phyloP scores from a whole-genome alignment of 495 filamentous ascomycete species.

The Lasiosphaeriaceae sp. region DNA sequence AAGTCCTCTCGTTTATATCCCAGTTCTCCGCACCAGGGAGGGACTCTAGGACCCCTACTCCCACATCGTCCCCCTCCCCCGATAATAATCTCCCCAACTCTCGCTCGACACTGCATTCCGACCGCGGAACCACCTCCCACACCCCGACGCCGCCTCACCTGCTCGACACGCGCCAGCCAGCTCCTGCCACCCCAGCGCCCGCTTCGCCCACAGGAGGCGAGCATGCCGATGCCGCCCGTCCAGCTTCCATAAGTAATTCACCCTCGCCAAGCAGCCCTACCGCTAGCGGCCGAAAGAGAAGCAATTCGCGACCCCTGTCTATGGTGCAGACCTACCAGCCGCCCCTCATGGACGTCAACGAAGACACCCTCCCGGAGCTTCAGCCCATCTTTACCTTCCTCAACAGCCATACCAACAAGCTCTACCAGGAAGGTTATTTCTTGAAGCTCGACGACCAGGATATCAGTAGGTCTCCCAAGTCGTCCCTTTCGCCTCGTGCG shows the following conservation, averaged over 20 bases:
- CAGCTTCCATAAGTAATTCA: constrained; percentile 17
- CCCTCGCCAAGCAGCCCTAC: constrained; percentile 17
- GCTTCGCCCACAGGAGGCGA: constrained; percentile 27
- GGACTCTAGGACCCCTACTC: constrained; percentile 37
- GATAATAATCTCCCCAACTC: constrained; percentile 18
- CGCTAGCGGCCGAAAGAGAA: constrained; percentile 20
- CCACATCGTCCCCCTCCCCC: constrained; percentile 32
- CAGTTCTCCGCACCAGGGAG: constrained; percentile 46
- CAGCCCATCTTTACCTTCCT: constrained; percentile 91
- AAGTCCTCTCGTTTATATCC: constrained; percentile 60
- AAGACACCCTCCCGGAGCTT: constrained; percentile 85
- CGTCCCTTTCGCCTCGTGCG: background rate
- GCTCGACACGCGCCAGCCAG: constrained; percentile 16
- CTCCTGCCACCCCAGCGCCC: constrained; percentile 25
- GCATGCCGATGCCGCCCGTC: constrained; percentile 36
- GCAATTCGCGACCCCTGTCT: constrained; percentile 51
- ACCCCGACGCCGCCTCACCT: constrained; percentile 14
- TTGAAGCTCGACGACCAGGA: constrained; percentile 93
- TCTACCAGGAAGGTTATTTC: constrained; percentile 98
- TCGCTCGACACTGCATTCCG: constrained; percentile 31
- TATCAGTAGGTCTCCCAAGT: constrained; percentile 56
- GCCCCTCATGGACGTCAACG: constrained; percentile 75
- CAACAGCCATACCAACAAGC: constrained; percentile 92
- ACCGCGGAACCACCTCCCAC: constrained; percentile 7
- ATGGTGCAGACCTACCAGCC: constrained; percentile 81